Conservation (phyloP, 2,329 filamentous ascomycete genomes). For the Pseudocercospora cruenta region DNA sequence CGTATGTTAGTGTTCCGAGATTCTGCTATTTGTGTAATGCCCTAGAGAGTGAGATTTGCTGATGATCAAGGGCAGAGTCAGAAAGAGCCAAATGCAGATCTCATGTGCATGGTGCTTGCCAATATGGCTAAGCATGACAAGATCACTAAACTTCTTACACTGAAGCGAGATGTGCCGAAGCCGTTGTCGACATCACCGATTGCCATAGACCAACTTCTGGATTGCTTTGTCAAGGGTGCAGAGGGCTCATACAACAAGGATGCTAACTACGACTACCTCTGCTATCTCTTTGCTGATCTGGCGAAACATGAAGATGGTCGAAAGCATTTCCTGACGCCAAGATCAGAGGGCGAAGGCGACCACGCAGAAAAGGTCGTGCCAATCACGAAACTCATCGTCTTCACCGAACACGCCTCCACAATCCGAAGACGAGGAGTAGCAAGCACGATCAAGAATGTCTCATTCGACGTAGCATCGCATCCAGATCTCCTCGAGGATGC, state of each 20-base stretch:
- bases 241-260: conserved; percentile 80
- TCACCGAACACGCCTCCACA: conserved; percentile 84
- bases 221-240: conserved; percentile 92
- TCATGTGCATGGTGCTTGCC: conserved; percentile 87
- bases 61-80: conserved; percentile 55
- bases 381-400: conserved; percentile 87
- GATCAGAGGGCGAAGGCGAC: conserved; percentile 40
- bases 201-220: conserved; percentile 87
- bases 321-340: conserved; percentile 52
- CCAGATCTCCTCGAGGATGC: conserved; percentile 60
- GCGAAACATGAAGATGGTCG: conserved; percentile 74
- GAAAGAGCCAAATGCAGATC: conserved; percentile 79
- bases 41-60: not conserved
- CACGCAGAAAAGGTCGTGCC: conserved; percentile 84
- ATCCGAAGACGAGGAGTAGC: conserved; percentile 93
- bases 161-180: conserved; percentile 70
- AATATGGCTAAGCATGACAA: conserved; percentile 83
- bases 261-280: conserved; percentile 88
- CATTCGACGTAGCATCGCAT: conserved; percentile 79
- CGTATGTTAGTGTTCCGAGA: conserved; percentile 60
- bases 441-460: conserved; percentile 89
- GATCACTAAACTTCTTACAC: conserved; percentile 68
- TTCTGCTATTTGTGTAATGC: not conserved
- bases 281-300: conserved; percentile 92
- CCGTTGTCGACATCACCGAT: conserved; percentile 72